Conservation (phyloP, 169 alveolate species). For the Plasmodium knowlesi region DNA sequence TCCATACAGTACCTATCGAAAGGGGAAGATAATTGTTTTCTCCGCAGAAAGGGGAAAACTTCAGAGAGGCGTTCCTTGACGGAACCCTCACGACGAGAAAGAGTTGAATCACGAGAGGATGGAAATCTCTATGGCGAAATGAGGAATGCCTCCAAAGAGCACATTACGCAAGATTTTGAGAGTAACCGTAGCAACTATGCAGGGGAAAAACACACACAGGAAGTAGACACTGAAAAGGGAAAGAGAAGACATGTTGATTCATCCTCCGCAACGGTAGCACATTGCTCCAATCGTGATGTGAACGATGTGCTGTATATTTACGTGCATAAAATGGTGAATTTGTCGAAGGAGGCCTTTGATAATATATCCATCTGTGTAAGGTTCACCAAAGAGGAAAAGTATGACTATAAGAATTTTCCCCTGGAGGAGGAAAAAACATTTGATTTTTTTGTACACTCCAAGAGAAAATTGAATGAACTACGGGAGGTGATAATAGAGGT, state of each 20-base stretch:
- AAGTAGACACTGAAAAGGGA: not conserved
- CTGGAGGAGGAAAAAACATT: slow-evolving; percentile 24
- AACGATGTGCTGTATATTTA: slow-evolving; percentile 33
- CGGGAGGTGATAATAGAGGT: slow-evolving; percentile 22
- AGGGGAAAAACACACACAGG: not conserved
- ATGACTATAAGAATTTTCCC: slow-evolving; percentile 3
- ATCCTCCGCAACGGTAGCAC: not conserved
- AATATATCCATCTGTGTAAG: slow-evolving; percentile 34
- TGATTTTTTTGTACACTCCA: slow-evolving; percentile 10
- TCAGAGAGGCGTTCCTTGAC: not conserved
- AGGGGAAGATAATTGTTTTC: not conserved
- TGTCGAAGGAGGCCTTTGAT: slow-evolving; percentile 6
- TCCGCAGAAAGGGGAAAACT: not conserved
- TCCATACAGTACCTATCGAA: not conserved
- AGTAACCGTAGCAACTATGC: not conserved
- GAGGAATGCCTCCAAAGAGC: not conserved
- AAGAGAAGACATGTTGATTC: not conserved
- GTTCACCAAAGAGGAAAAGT: slow-evolving; percentile 51
- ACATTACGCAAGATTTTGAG: not conserved
- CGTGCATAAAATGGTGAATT: slow-evolving; percentile 33
- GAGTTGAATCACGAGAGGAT: not conserved
- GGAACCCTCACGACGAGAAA: not conserved
- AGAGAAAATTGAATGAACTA: not conserved
- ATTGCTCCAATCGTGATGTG: not conserved
- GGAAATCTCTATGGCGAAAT: not conserved